Conservation (phyloP, 306 rosid species). For the Cucurbita argyrosperma region DNA sequence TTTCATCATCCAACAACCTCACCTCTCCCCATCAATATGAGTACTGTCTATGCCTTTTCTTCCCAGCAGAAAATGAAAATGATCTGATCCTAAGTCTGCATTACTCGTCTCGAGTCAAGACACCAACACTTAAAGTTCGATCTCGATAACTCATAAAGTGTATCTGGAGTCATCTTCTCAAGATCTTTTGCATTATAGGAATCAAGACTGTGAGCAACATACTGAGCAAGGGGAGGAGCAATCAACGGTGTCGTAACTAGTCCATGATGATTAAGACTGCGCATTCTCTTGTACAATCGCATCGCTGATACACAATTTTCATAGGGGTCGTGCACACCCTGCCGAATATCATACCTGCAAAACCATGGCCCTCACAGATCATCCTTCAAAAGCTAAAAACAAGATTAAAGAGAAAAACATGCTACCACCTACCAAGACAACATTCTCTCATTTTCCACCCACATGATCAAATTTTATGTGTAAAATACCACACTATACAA, state of each 20-base stretch:
- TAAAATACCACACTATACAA: background rate
- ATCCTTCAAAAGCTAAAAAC: slow-evolving; percentile 1
- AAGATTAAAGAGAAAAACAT: background rate
- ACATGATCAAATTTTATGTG: background rate
- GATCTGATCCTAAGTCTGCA: background rate
- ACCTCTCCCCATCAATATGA: background rate
- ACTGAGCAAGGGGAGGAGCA: background rate
- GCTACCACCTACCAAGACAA: background rate
- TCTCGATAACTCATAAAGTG: slow-evolving; percentile 45
- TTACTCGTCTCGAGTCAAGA: slow-evolving; percentile 32
- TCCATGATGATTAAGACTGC: slow-evolving; percentile 28
- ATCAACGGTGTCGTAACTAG: slow-evolving; percentile 11
- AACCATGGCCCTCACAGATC: slow-evolving; percentile 13
- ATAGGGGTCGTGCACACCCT: slow-evolving; percentile 46
- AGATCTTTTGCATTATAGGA: slow-evolving; percentile 27
- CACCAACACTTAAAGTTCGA: slow-evolving; percentile 73
- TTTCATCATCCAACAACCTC: background rate
- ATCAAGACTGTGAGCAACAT: slow-evolving; percentile 8
- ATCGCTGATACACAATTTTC: slow-evolving; percentile 60
- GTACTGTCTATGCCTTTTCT: background rate
- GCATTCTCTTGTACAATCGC: slow-evolving; percentile 69
- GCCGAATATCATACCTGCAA: slow-evolving; percentile 62
- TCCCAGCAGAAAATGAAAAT: background rate
- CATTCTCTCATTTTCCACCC: background rate
- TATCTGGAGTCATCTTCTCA: slow-evolving; percentile 40